Percentiles rank a stretch among this genome's conserved stretches.
Evolutionary conservation across 371 early-diverging fungal species (phyloP).

Genomic region (Mortierella sp.): DNA sequence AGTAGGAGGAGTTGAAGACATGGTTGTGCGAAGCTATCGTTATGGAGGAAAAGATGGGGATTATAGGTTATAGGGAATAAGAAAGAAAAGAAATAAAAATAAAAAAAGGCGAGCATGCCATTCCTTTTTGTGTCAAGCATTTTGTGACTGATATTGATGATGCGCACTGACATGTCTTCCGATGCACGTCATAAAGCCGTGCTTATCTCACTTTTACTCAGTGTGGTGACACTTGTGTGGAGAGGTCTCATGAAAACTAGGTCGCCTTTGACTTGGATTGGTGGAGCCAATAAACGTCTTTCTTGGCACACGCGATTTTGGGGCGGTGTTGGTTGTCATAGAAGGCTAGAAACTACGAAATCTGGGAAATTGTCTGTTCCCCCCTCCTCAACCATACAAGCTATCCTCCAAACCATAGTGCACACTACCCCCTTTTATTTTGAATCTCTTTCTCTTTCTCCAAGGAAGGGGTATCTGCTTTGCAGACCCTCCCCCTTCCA

Average conservation of each 20-base stretch:
- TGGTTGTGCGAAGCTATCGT: not conserved
- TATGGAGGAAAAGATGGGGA: not conserved
- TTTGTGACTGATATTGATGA: no score
- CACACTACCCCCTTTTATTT: no score
- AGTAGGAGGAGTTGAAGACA: not conserved
- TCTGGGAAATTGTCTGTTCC: no score
- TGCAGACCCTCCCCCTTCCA: no score
- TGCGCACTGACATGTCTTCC: not conserved
- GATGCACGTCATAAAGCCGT: not conserved
- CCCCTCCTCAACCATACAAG: no score
- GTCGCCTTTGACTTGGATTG: no score
- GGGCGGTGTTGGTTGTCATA: constrained; percentile 1
- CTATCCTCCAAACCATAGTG: no score
- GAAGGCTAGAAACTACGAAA: not conserved
- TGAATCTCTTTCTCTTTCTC: no score
- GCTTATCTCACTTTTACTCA: not conserved
- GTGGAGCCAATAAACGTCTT: not conserved
- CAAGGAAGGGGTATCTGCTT: no score
- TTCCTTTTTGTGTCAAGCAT: not conserved
- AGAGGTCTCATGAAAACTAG: no score
- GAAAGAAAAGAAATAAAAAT: not conserved
- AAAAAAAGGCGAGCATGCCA: not conserved
- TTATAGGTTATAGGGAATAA: not conserved
- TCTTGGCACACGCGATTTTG: not conserved
- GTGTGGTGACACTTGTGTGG: no score